Percentiles rank a stretch among this genome's conserved stretches.
phyloP scores from a whole-genome alignment of 202 grass and related monocot species.

The Setaria viridis region DNA sequence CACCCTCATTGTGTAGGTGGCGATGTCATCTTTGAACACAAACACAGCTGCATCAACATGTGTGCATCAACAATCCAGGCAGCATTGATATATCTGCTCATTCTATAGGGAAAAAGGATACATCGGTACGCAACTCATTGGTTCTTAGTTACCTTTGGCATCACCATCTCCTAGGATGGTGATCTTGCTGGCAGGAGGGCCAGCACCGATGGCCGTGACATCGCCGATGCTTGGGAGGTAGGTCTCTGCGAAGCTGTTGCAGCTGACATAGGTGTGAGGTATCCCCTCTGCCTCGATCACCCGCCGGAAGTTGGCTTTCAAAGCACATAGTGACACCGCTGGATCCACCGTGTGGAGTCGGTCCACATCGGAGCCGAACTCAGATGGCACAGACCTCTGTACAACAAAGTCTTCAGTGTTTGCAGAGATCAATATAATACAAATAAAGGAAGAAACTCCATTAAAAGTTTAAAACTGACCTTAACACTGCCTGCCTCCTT shows the following conservation, averaged over 20 bases:
- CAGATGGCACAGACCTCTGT: constrained; percentile 60
- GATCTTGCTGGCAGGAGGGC: constrained; percentile 33
- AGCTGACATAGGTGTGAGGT: constrained; percentile 53
- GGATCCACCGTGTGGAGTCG: constrained; percentile 42
- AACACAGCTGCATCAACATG: constrained; percentile 37
- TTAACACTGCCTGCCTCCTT: constrained; percentile 67
- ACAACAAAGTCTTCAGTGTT: background rate
- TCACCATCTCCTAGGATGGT: constrained; percentile 58
- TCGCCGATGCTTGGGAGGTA: constrained; percentile 43
- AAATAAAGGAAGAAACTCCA: background rate
- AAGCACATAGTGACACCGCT: constrained; percentile 26
- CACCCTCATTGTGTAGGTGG: constrained; percentile 23
- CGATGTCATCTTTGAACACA: constrained; percentile 49
- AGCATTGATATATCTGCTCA: background rate
- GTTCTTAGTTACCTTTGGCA: constrained; percentile 31
- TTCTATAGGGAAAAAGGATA: background rate
- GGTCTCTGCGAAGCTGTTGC: constrained; percentile 45
- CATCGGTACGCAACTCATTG: background rate
- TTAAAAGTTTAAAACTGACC: constrained; percentile 1
- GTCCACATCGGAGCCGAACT: constrained; percentile 57
- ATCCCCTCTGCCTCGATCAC: constrained; percentile 56
- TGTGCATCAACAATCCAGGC: background rate
- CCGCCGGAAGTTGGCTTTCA: constrained; percentile 49
- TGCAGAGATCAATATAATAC: background rate
- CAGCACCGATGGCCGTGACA: background rate